Base-by-base conservation (phyloP, 2,329 filamentous ascomycete genomes). In the Coniochaeta pulveracea region DNA sequence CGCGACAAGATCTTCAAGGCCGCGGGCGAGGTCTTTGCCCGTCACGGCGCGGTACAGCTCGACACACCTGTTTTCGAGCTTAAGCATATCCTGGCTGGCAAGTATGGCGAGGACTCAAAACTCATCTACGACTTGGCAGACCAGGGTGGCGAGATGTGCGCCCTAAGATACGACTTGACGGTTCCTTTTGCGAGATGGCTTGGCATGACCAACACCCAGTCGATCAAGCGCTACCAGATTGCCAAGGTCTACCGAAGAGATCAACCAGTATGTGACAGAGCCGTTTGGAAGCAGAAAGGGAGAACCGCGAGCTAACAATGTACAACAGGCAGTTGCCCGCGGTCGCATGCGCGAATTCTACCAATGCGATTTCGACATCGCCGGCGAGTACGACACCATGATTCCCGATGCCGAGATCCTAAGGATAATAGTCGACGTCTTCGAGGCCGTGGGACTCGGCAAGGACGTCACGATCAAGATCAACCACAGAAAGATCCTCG, bases 301-400 rank as follows among this genome's bases (percentile, higher is more conserved):
- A 6, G n/a, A 27, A 27, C 16, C 9, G 26, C 8, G 28, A 31
- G 21, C 30, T 24, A 25, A 82, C 40, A 64, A 81, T n/a, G n/a
- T n/a, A 54, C 82, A 88, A 55, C 82, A 82, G 16, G 82, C 85
- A 40, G 85, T 95, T 62, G 84, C 80, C 40, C 91, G 93, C 55
- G 89, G 88, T 33, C 76, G 88, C 34, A 91, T 94, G 81, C 75
- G 89, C 50, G 89, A 95, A 60, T 94, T 94, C 59, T 94, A 93
- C 63, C 88, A 95, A 59, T 95, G 88, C 63, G 89, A 96, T 19
- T 93, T 95, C 51, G 88, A 95, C 54, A 89, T 95, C 59, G 88
- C 88, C 10, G 86, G 88, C 40, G 66, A 63, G 26, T 93, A 85
- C 61, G 89, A 94, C 53, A 61, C 84, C 34, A 94, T 95, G 86